Evolutionary conservation across 2,329 filamentous ascomycete genomes (phyloP).

Genomic region (Ceratocystis smalleyi): DNA sequence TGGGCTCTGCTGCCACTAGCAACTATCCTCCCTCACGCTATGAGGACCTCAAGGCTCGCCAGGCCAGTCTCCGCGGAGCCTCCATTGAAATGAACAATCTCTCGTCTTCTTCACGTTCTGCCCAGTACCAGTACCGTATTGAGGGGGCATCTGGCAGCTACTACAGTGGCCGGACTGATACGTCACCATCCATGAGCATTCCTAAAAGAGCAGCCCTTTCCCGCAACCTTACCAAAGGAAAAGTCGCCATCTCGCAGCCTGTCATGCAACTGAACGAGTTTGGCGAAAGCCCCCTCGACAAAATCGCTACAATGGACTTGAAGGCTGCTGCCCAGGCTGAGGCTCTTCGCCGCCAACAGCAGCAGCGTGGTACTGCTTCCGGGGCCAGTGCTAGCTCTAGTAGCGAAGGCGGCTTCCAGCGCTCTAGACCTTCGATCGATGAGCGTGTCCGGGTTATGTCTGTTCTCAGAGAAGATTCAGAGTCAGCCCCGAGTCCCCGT

Average conservation of each 20-base stretch:
- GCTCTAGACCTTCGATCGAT: slow-evolving; percentile 13
- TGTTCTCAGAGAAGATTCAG: slow-evolving; percentile 15
- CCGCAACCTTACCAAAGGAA: slow-evolving; percentile 23
- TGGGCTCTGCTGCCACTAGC: slow-evolving; percentile 29
- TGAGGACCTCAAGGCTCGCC: slow-evolving; percentile 33
- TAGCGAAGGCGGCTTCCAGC: slow-evolving; percentile 4
- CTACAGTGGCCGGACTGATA: slow-evolving; percentile 10
- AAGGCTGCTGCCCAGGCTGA: slow-evolving; percentile 34
- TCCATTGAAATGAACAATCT: slow-evolving; percentile 11
- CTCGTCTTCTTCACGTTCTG: background rate
- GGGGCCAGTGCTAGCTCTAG: background rate
- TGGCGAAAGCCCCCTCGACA: slow-evolving; percentile 28
- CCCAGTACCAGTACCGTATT: slow-evolving; percentile 11
- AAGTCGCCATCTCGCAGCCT: slow-evolving; percentile 35
- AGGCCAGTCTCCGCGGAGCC: background rate
- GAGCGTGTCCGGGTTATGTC: slow-evolving; percentile 16
- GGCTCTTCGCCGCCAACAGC: slow-evolving; percentile 28
- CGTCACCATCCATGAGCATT: slow-evolving; percentile 20
- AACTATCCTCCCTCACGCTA: slow-evolving; percentile 33
- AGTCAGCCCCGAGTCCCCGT: slow-evolving; percentile 10
- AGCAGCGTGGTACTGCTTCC: slow-evolving; percentile 3
- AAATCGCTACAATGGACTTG: slow-evolving; percentile 35
- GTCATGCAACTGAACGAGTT: slow-evolving; percentile 26
- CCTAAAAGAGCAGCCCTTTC: slow-evolving; percentile 17
- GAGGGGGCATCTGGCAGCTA: slow-evolving; percentile 6